Percentiles rank a stretch among this genome's conserved stretches.
Conservation (phyloP, 805 yeast genomes). For the Schizosaccharomyces japonicus region DNA sequence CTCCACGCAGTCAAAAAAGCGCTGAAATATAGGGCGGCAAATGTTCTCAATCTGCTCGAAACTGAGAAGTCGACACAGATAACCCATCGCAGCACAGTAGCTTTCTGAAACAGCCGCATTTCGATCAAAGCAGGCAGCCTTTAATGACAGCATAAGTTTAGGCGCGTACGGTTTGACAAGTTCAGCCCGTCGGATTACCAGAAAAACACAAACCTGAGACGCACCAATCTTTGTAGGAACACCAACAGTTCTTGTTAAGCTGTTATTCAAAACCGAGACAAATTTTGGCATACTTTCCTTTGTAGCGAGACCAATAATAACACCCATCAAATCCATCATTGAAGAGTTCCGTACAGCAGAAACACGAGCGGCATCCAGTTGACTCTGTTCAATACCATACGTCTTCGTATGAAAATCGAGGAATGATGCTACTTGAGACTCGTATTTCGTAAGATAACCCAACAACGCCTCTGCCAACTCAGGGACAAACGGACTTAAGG, state of each 20-base stretch:
- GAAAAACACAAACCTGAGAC: constrained; percentile 41
- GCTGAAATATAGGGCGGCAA: constrained; percentile 24
- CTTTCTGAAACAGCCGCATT: constrained; percentile 52
- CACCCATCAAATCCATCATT: constrained; percentile 66
- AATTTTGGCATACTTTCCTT: constrained; percentile 26
- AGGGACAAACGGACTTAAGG: constrained; percentile 42
- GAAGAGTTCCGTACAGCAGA: constrained; percentile 63
- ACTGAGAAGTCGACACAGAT: constrained; percentile 40
- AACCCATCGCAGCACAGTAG: constrained; percentile 61
- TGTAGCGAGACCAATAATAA: constrained; percentile 34
- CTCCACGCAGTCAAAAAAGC: constrained; percentile 31
- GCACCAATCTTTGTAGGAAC: constrained; percentile 80
- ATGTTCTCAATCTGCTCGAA: constrained; percentile 30
- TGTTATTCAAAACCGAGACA: constrained; percentile 26
- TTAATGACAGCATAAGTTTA: constrained; percentile 23
- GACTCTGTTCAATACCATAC: constrained; percentile 40
- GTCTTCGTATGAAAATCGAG: constrained; percentile 71
- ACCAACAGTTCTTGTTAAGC: constrained; percentile 54
- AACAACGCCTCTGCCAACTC: constrained; percentile 44
- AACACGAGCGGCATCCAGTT: constrained; percentile 50
- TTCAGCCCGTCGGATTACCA: constrained; percentile 33
- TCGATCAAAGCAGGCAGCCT: constrained; percentile 23
- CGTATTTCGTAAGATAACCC: constrained; percentile 57
- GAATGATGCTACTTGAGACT: constrained; percentile 76
- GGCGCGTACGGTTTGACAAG: constrained; percentile 31